Conservation (phyloP, 1,284 basidiomycete species). For the Puccinia horiana region DNA sequence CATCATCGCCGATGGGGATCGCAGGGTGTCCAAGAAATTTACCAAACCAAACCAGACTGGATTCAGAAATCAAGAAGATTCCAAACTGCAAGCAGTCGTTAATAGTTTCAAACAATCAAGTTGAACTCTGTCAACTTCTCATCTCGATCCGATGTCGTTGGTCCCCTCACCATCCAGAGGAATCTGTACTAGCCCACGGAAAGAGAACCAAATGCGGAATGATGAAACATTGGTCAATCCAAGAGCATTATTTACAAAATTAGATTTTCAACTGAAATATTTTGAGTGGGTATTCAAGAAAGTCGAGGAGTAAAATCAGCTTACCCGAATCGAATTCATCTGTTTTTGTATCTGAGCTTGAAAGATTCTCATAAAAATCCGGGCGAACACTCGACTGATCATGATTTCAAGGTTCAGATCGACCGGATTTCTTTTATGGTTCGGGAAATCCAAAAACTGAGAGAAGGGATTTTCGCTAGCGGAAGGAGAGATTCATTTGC, state of each 20-base stretch:
- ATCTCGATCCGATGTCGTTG: constrained; percentile 44
- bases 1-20: constrained; percentile 9
- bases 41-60: background rate
- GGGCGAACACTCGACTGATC: no score
- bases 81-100: background rate
- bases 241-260: constrained; percentile 31
- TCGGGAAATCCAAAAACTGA: constrained; percentile 37
- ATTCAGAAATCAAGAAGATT: constrained; percentile 14
- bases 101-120: constrained; percentile 28
- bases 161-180: constrained; percentile 44
- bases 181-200: background rate
- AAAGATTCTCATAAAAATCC: constrained; percentile 19
- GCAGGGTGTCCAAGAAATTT: constrained; percentile 29
- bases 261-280: constrained; percentile 32
- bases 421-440: constrained; percentile 15
- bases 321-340: constrained; percentile 24
- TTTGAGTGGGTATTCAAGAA: constrained; percentile 32
- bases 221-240: background rate
- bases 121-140: background rate
- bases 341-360: constrained; percentile 14
- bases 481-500: constrained; percentile 33
- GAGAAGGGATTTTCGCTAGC: constrained; percentile 46
- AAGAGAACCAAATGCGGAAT: background rate
- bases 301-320: constrained; percentile 6
- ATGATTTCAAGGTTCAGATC: constrained; percentile 12